phyloP scores from a whole-genome alignment of 2,329 filamentous ascomycete genomes.

The Sclerotinia trifoliorum region DNA sequence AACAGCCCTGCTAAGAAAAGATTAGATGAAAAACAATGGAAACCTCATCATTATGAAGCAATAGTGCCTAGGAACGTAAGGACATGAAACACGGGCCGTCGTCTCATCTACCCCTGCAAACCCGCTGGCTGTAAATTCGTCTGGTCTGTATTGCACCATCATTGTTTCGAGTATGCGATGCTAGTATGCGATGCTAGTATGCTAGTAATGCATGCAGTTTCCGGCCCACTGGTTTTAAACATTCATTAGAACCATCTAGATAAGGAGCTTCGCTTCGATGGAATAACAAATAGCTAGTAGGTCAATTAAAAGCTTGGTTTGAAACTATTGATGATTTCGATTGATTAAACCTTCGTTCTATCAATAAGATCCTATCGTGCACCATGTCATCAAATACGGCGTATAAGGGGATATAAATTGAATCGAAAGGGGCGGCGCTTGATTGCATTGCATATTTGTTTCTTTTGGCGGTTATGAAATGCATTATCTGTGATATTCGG shows the following conservation, averaged over 20 bases:
- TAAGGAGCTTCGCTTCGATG: neutral
- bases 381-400: neutral
- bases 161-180: neutral
- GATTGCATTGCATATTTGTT: neutral
- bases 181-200: neutral
- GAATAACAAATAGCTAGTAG: neutral
- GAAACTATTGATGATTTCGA: conserved; percentile 4
- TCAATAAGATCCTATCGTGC: neutral
- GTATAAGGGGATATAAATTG: neutral
- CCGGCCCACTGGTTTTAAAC: neutral
- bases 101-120: neutral
- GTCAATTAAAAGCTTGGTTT: neutral
- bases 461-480: neutral
- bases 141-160: neutral
- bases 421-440: neutral
- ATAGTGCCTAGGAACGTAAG: neutral
- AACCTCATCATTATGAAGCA: neutral
- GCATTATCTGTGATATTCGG: neutral
- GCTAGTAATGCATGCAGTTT: neutral
- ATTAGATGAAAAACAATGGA: conserved; percentile 3
- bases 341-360: neutral
- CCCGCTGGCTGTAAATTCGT: neutral
- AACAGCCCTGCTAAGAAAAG: neutral
- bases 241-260: neutral
- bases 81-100: conserved; percentile 12